A percentile compares a stretch with the other conserved stretches of the same genome.
These are phyloP conservation scores for Antrodiella citrinella DNA, from an alignment of 768 basidiomycete genomes.

Conservation along the genomic window DNA sequence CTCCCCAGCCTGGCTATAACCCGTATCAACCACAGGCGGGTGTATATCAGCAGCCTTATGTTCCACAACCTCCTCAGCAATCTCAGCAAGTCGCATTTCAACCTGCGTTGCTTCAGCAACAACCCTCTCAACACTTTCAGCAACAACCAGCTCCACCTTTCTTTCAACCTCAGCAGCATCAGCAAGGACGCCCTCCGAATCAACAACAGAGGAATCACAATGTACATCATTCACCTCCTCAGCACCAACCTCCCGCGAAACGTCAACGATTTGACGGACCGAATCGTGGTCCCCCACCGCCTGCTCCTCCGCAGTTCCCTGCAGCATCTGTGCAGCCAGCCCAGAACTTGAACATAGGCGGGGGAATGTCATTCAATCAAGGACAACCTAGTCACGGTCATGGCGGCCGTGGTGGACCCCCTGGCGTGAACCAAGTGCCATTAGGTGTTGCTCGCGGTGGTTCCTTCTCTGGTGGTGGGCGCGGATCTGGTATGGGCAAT, in stretches of 20 bases:
- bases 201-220: constrained; percentile 27
- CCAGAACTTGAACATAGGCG: constrained; percentile 30
- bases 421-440: constrained; percentile 32
- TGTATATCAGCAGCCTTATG: constrained; percentile 58
- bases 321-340: constrained; percentile 37
- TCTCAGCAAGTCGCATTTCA: constrained; percentile 35
- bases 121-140: constrained; percentile 32
- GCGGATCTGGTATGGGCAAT: constrained; percentile 31
- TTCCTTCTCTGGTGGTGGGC: constrained; percentile 27
- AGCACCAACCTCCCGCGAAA: constrained; percentile 88
- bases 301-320: constrained; percentile 61
- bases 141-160: constrained; percentile 24
- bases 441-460: constrained; percentile 38
- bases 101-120: constrained; percentile 26
- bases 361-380: constrained; percentile 18
- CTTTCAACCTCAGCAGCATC: constrained; percentile 26
- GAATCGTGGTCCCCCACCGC: constrained; percentile 42
- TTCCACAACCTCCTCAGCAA: constrained; percentile 51
- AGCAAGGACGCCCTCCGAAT: constrained; percentile 34
- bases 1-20: constrained; percentile 58
- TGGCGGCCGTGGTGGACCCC: constrained; percentile 31
- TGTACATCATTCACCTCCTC: constrained; percentile 58
- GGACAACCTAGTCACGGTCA: constrained; percentile 23
- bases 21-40: constrained; percentile 61
- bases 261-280: constrained; percentile 84